phyloP scores from a whole-genome alignment of 768 basidiomycete species.

The Rhodotorula kratochvilovae region DNA sequence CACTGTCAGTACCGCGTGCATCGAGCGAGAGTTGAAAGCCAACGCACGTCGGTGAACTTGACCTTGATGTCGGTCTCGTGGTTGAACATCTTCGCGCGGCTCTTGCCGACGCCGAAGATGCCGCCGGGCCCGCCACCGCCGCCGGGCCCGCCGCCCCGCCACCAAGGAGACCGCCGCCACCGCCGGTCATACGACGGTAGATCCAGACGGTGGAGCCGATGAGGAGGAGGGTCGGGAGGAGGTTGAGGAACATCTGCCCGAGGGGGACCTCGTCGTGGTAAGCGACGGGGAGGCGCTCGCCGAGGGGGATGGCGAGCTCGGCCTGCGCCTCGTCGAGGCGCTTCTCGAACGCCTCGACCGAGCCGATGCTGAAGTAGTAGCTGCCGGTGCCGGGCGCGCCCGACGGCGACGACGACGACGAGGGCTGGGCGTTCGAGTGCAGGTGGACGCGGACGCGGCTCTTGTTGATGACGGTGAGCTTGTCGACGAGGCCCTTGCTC shows the following conservation, averaged over 20 bases:
- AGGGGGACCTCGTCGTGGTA: slow-evolving; percentile 93
- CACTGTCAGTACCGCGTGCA: not conserved
- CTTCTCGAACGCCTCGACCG: slow-evolving; percentile 91
- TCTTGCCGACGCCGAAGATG: slow-evolving; percentile 96
- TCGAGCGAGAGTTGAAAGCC: no score
- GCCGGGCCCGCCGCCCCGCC: slow-evolving; percentile 50
- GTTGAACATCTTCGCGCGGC: slow-evolving; percentile 89
- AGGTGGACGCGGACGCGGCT: slow-evolving; percentile 84
- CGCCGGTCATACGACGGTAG: slow-evolving; percentile 57
- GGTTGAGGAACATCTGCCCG: slow-evolving; percentile 72
- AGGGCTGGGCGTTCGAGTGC: slow-evolving; percentile 77
- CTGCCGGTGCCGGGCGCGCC: slow-evolving; percentile 52
- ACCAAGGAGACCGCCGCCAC: slow-evolving; percentile 54
- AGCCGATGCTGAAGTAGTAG: slow-evolving; percentile 95
- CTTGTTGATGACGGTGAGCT: slow-evolving; percentile 84
- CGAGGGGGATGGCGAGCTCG: slow-evolving; percentile 83
- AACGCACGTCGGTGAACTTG: slow-evolving; percentile 70
- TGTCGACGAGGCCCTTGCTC: slow-evolving; percentile 91
- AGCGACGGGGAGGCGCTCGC: slow-evolving; percentile 91
- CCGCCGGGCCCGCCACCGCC: slow-evolving; percentile 66
- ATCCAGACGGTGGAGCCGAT: slow-evolving; percentile 86
- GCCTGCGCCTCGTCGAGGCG: slow-evolving; percentile 88
- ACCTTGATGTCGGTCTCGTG: slow-evolving; percentile 87
- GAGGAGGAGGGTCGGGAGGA: slow-evolving; percentile 90
- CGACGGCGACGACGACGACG: slow-evolving; percentile 52